Percentiles rank a stretch among this genome's conserved stretches.
Evolutionary conservation across 805 yeast genomes (phyloP).

Genomic region (Sugiyamaella americana): DNA sequence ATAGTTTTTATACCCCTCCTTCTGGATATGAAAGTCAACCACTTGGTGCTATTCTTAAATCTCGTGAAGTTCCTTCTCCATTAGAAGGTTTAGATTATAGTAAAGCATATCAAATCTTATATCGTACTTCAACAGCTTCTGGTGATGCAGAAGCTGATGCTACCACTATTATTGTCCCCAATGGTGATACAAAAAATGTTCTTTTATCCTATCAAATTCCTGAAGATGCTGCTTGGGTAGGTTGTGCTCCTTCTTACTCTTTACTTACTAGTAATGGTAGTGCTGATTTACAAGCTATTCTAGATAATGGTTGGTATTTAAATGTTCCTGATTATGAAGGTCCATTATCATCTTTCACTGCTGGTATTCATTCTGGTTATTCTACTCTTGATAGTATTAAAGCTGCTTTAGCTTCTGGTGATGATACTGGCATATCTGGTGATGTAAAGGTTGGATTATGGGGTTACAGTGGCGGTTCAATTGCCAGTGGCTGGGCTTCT

Average conservation of each 20-base stretch:
- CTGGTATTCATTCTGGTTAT: slow-evolving; percentile 25
- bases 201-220: slow-evolving; percentile 26
- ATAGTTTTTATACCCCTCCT: slow-evolving; percentile 20
- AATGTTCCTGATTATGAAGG: slow-evolving; percentile 29
- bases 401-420: slow-evolving; percentile 19
- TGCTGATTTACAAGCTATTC: slow-evolving; percentile 10
- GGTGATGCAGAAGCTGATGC: slow-evolving; percentile 26
- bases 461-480: slow-evolving; percentile 66
- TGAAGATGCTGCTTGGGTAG: slow-evolving; percentile 25
- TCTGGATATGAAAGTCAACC: slow-evolving; percentile 13
- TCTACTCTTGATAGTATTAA: slow-evolving; percentile 26
- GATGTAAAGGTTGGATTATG: slow-evolving; percentile 61
- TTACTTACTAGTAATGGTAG: slow-evolving; percentile 13
- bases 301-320: slow-evolving; percentile 18
- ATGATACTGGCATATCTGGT: slow-evolving; percentile 31
- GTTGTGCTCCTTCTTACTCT: slow-evolving; percentile 27
- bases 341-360: slow-evolving; percentile 25
- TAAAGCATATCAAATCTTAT: slow-evolving; percentile 23
- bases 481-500: slow-evolving; percentile 57
- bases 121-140: slow-evolving; percentile 23
- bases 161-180: slow-evolving; percentile 28
- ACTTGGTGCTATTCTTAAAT: slow-evolving; percentile 12
- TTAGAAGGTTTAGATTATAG: slow-evolving; percentile 8
- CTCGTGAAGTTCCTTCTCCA: slow-evolving; percentile 11
- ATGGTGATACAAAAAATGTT: slow-evolving; percentile 7